phyloP scores from a whole-genome alignment of 1,284 basidiomycete species.

The Heterobasidion occidentale region DNA sequence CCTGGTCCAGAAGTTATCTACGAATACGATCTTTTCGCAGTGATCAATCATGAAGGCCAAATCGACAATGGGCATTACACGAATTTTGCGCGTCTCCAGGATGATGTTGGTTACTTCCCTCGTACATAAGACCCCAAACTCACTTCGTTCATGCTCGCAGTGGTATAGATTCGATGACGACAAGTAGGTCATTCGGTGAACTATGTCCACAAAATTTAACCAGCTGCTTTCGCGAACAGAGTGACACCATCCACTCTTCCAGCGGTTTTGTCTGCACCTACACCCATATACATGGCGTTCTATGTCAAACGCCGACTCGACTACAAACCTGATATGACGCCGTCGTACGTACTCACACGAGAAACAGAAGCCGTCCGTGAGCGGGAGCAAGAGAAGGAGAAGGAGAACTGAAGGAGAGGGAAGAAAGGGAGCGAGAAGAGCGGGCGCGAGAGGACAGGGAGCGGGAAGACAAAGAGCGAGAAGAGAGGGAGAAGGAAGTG shows the following conservation, averaged over 20 bases:
- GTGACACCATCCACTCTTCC: conserved; percentile 65
- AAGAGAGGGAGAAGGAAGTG: not conserved
- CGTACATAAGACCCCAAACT: conserved; percentile 15
- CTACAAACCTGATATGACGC: conserved; percentile 63
- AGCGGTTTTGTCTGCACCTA: conserved; percentile 60
- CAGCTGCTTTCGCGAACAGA: conserved; percentile 26
- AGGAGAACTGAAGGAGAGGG: conserved; percentile 17
- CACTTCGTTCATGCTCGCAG: conserved; percentile 28
- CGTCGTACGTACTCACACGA: conserved; percentile 63
- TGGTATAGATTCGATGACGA: conserved; percentile 97
- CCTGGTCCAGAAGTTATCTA: conserved; percentile 67
- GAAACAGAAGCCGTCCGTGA: conserved; percentile 61
- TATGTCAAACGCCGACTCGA: conserved; percentile 84
- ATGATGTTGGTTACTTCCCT: conserved; percentile 46
- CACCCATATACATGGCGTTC: conserved; percentile 87
- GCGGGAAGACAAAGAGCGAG: conserved; percentile 3
- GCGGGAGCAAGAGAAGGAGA: conserved; percentile 48
- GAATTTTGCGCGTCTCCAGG: conserved; percentile 70
- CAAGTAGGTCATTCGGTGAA: conserved; percentile 45
- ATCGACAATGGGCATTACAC: conserved; percentile 95
- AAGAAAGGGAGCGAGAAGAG: conserved; percentile 2
- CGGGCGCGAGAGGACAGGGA: conserved; percentile 4
- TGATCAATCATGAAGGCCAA: conserved; percentile 92
- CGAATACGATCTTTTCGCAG: conserved; percentile 89
- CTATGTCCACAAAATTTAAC: not conserved